These are phyloP conservation scores for Neurospora sp. DNA, from an alignment of 495 filamentous ascomycete genomes.

Conservation along the genomic window DNA sequence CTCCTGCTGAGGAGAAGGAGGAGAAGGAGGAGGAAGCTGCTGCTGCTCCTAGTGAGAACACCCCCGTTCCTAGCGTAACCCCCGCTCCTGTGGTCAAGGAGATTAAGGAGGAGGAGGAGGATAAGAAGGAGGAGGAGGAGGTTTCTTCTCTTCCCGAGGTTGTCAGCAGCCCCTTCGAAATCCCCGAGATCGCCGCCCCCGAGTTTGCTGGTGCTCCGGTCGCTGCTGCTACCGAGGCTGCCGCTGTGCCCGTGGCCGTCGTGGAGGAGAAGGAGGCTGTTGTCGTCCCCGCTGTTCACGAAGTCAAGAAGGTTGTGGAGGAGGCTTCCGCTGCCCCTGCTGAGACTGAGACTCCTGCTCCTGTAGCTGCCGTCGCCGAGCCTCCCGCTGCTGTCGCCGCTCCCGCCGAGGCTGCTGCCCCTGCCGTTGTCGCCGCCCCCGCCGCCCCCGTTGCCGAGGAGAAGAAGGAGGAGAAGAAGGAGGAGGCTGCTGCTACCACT, in stretches of 20 bases:
- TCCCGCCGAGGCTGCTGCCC: conserved; percentile 3
- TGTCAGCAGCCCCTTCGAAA: conserved; percentile 8
- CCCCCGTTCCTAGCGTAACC: neutral
- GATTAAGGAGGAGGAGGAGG: conserved; percentile 40
- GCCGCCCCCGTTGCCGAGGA: conserved; percentile 4
- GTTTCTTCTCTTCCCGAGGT: conserved; percentile 20
- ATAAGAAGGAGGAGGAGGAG: conserved; percentile 30
- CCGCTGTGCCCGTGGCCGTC: conserved; percentile 13
- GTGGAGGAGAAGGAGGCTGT: neutral
- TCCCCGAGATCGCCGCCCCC: neutral
- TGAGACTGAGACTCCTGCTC: neutral
- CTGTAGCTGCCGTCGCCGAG: neutral
- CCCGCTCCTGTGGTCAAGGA: neutral
- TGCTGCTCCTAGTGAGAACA: neutral
- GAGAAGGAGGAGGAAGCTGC: conserved; percentile 18
- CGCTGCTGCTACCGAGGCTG: conserved; percentile 47
- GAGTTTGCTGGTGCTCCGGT: conserved; percentile 39
- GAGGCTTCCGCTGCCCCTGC: conserved; percentile 6
- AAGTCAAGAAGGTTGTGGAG: neutral
- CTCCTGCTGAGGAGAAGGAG: conserved; percentile 4
- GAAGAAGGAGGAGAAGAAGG: conserved; percentile 16
- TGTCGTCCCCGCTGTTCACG: conserved; percentile 8
- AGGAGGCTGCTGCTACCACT: conserved; percentile 7
- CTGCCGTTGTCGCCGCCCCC: conserved; percentile 2
- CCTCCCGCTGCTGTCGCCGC: conserved; percentile 1